Percentiles rank a stretch among this genome's conserved stretches.
These are phyloP conservation scores for Penicillium lividum DNA, from an alignment of 495 filamentous ascomycete genomes.

Conservation along the genomic window DNA sequence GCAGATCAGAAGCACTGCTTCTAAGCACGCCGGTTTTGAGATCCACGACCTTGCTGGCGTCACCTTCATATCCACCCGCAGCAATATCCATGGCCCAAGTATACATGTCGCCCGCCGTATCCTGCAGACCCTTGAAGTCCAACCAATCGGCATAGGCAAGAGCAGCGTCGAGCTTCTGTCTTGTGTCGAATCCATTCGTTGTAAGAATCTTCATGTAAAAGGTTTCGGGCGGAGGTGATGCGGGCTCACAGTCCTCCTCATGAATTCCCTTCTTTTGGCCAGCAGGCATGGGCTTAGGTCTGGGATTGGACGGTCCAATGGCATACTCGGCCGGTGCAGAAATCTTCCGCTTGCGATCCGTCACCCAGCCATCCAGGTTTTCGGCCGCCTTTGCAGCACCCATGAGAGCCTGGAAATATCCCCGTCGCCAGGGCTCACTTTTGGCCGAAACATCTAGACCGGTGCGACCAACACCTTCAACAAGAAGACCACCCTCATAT, in stretches of 20 bases:
- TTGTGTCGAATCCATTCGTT: constrained; percentile 69
- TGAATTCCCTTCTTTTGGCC: constrained; percentile 56
- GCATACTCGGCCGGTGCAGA: constrained; percentile 70
- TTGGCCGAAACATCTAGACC: constrained; percentile 73
- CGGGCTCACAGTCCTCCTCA: constrained; percentile 70
- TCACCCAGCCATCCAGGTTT: constrained; percentile 74
- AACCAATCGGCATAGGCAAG: constrained; percentile 82
- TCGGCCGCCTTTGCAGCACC: constrained; percentile 73
- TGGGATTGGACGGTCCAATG: constrained; percentile 79
- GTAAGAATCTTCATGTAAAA: constrained; percentile 79
- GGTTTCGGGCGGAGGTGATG: constrained; percentile 63
- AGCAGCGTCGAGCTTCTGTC: constrained; percentile 75
- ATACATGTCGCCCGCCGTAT: constrained; percentile 67
- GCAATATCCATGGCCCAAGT: constrained; percentile 72
- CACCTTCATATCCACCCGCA: constrained; percentile 45
- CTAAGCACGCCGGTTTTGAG: constrained; percentile 59
- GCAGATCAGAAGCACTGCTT: constrained; percentile 46
- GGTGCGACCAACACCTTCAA: constrained; percentile 55
- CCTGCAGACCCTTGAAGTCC: constrained; percentile 66
- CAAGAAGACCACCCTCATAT: constrained; percentile 56
- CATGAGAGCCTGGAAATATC: constrained; percentile 81
- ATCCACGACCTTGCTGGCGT: constrained; percentile 56
- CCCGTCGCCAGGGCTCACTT: constrained; percentile 76
- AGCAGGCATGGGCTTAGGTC: constrained; percentile 68
- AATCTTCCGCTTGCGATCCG: constrained; percentile 63